Evolutionary conservation across 768 basidiomycete species (phyloP), one percentile per base, ranked within the genome.

Genomic region (Amyloporia xantha): DNA sequence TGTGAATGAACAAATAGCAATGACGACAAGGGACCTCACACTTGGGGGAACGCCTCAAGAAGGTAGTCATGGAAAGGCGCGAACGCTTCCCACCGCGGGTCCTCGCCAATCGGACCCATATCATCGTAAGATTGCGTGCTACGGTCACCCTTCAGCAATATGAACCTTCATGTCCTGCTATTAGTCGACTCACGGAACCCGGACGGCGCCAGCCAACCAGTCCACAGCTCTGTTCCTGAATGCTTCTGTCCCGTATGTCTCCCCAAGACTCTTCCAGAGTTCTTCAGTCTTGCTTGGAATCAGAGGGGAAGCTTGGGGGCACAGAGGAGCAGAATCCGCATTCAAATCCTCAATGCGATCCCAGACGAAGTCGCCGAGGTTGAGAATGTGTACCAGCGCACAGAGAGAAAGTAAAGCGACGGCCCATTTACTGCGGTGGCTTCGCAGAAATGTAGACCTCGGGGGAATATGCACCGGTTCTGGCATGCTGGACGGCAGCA

Each of bases 21-120:
- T n/a, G 7, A 26, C 17, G 5, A n/a, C n/a, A n/a, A n/a, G n/a
- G 37, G 19, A 25, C 66, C 68, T 36, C 66, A 86, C 73, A 74
- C 78, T 61, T 82, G 69, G 10, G 83, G 79, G 55, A 86, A 92
- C 27, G 84, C 64, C 25, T 60, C 54, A 42, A 64, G 61, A 19
- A 78, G 66, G 54, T 74, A 72, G 10, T 63, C 62, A 33, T 71
- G 69, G 56, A 72, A 70, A 6, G 60, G 61, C 2, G 27, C 53
- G 47, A 74, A 74, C 23, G 56, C 63, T 17, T 68, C 60, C 71
- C 71, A 74, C 13, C 75, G 72, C 4, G 70, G 65, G 55, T 81
- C 78, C 12, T 64, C 62, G 15, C 74, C 78, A 5, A 77, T 65
- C 0, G 69, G 69, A 0, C 58, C 66, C 73, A 76, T 76, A 44